A percentile compares a stretch with the other conserved stretches of the same genome.
Conservation (phyloP, 768 basidiomycete genomes). For the Rhodotorula kratochvilovae region DNA sequence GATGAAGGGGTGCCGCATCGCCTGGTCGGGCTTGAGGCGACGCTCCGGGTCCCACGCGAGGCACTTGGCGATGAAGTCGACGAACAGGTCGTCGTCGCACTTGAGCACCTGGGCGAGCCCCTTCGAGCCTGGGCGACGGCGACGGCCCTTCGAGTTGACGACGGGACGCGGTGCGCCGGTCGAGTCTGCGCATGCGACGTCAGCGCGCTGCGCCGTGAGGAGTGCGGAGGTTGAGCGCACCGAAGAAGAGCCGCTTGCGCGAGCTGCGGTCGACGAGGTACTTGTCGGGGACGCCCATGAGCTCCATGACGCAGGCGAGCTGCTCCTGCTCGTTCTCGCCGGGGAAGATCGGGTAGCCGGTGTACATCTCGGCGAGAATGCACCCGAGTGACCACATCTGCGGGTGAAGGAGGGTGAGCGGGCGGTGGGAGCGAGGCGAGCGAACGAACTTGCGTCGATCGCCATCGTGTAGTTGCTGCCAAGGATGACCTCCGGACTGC, state of each 20-base stretch:
- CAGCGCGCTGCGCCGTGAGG: background rate
- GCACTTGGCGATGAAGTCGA: conserved; percentile 96
- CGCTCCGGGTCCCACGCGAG: conserved; percentile 98
- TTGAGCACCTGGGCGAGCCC: conserved; percentile 81
- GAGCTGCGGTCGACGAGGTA: conserved; percentile 90
- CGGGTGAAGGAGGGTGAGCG: conserved; percentile 43
- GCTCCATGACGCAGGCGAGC: conserved; percentile 97
- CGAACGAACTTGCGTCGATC: conserved; percentile 34
- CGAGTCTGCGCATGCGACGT: conserved; percentile 58
- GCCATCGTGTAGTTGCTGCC: conserved; percentile 99
- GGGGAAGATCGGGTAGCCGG: conserved; percentile 96
- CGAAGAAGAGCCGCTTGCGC: conserved; percentile 91
- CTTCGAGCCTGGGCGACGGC: conserved; percentile 85
- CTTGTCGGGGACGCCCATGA: conserved; percentile 90
- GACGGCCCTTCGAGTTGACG: conserved; percentile 91
- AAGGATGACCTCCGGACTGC: conserved; percentile 88
- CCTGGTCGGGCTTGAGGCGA: conserved; percentile 86
- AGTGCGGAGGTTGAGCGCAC: conserved; percentile 52
- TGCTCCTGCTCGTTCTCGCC: conserved; percentile 99
- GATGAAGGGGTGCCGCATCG: conserved; percentile 59
- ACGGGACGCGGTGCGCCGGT: conserved; percentile 89
- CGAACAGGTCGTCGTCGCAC: conserved; percentile 87
- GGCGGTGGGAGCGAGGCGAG: background rate
- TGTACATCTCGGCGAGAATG: conserved; percentile 93
- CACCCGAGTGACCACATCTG: conserved; percentile 99